Conservation (phyloP, 805 yeast species). For the Kodamaea leandrae region DNA sequence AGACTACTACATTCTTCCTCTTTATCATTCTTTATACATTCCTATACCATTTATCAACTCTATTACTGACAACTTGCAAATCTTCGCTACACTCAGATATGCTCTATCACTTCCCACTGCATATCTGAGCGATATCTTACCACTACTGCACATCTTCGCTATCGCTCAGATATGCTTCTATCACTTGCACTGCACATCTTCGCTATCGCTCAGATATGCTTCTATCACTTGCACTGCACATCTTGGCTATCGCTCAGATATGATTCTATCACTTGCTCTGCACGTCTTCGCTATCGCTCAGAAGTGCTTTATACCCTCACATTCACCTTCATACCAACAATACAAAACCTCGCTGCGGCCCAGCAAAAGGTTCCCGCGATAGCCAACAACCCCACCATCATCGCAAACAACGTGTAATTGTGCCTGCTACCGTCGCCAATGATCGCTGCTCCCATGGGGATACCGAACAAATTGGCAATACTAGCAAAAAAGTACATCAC, state of each 20-base stretch:
- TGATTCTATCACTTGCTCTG: neutral
- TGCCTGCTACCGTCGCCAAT: constrained; percentile 31
- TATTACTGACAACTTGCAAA: no score
- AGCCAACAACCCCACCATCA: constrained; percentile 32
- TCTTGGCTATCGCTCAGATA: neutral
- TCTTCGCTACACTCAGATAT: no score
- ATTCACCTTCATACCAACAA: constrained; percentile 27
- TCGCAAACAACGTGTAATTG: constrained; percentile 30
- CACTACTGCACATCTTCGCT: no score
- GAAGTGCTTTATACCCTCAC: constrained; percentile 9
- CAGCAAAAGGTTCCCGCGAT: constrained; percentile 27
- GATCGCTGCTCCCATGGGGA: constrained; percentile 36
- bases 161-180: no score
- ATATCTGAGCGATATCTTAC: no score
- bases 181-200: no score
- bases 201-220: no score
- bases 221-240: no score
- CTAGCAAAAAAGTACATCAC: constrained; percentile 62
- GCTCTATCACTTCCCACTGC: no score
- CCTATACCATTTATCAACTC: no score
- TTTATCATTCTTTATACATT: no score
- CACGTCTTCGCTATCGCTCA: neutral
- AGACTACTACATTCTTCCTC: no score
- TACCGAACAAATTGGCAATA: constrained; percentile 34
- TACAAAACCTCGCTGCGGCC: constrained; percentile 27